Conservation (phyloP, 768 basidiomycete species). For the Paxillus involutus region DNA sequence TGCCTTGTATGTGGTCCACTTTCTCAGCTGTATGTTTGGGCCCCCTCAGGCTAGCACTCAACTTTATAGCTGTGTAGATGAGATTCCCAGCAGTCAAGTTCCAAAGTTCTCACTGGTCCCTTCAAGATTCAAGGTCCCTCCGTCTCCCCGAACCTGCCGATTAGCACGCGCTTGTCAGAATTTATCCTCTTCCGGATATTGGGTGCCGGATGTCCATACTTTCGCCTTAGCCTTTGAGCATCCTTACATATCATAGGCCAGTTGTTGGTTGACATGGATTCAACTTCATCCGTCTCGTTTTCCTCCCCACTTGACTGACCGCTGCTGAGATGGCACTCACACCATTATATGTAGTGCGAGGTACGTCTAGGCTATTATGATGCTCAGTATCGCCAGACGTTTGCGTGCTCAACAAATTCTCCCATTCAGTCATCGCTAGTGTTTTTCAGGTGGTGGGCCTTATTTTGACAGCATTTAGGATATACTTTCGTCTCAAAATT, state of each 20-base stretch:
- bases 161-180: not conserved
- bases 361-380: not conserved
- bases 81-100: too few species aligned
- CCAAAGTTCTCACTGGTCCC: too few species aligned
- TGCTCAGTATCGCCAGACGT: not conserved
- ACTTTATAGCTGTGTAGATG: too few species aligned
- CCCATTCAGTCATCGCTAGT: conserved; percentile 4
- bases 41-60: too few species aligned
- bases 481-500: conserved; percentile 16
- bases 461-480: conserved; percentile 15
- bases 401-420: not conserved
- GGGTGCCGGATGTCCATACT: not conserved
- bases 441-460: conserved; percentile 15
- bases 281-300: not conserved
- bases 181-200: conserved; percentile 1
- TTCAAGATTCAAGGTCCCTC: too few species aligned
- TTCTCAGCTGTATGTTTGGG: too few species aligned
- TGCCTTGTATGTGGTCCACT: too few species aligned
- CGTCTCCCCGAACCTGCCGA: too few species aligned
- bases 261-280: not conserved
- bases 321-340: not conserved
- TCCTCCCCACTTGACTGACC: not conserved
- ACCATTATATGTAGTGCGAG: conserved; percentile 2
- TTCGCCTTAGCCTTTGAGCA: not conserved
- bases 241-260: too few species aligned